These are phyloP conservation scores for Podospora pseudopauciseta DNA, from an alignment of 495 filamentous ascomycete species.

Conservation along the genomic window DNA sequence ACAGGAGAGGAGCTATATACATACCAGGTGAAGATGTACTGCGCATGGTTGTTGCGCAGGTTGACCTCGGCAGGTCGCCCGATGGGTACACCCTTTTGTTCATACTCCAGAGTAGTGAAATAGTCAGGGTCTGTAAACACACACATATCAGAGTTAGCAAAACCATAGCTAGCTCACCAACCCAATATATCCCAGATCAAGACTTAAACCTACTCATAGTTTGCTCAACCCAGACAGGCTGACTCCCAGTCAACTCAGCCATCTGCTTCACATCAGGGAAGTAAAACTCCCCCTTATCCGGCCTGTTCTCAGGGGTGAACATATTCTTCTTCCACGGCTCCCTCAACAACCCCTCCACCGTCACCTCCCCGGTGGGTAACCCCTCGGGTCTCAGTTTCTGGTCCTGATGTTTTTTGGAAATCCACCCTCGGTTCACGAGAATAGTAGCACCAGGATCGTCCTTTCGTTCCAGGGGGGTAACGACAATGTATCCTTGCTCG, in stretches of 20 bases:
- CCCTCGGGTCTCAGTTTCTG: constrained; percentile 59
- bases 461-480: constrained; percentile 81
- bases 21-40: constrained; percentile 99
- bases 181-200: not conserved
- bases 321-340: constrained; percentile 95
- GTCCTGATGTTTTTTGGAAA: constrained; percentile 62
- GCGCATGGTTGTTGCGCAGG: constrained; percentile 90
- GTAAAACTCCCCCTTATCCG: constrained; percentile 80
- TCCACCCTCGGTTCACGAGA: constrained; percentile 87
- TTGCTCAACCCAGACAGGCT: constrained; percentile 92
- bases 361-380: constrained; percentile 63
- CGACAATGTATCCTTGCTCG: constrained; percentile 81
- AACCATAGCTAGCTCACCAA: not conserved
- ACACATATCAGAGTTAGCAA: constrained; percentile 8
- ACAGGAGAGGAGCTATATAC: constrained; percentile 22
- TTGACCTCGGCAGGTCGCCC: constrained; percentile 89
- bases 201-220: constrained; percentile 68
- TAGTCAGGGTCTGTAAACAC: constrained; percentile 65
- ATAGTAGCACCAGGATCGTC: constrained; percentile 49
- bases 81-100: constrained; percentile 82
- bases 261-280: constrained; percentile 93
- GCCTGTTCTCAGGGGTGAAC: constrained; percentile 89
- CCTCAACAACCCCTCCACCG: constrained; percentile 76
- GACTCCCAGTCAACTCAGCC: constrained; percentile 78
- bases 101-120: constrained; percentile 63